Evolutionary conservation across 768 basidiomycete species (phyloP).

Genomic region (Pleurotus cornucopiae): DNA sequence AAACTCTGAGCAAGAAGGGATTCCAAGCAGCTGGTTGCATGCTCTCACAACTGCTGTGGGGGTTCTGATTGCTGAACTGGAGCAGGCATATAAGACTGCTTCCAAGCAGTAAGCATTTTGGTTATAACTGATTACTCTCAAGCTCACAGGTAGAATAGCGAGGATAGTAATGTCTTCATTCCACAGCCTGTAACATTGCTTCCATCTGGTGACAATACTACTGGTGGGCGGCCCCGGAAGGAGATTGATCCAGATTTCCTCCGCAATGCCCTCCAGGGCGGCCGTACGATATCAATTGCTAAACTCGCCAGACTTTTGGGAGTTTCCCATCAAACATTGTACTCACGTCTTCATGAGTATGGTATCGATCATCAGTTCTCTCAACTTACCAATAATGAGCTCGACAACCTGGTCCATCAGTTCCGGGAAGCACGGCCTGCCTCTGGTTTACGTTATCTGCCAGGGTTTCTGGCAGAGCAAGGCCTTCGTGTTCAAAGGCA

Average conservation of each 20-base stretch:
- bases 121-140: neutral
- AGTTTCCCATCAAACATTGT: slow-evolving; percentile 3
- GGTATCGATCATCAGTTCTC: neutral
- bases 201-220: neutral
- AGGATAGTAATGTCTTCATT: neutral
- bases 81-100: neutral
- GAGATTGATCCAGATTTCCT: slow-evolving; percentile 1
- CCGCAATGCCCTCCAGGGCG: neutral
- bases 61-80: neutral
- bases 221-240: slow-evolving; percentile 1
- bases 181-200: neutral
- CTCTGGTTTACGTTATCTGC: slow-evolving; percentile 24
- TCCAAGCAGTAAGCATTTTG: neutral
- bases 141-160: neutral
- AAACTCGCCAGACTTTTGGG: slow-evolving; percentile 2
- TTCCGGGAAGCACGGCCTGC: slow-evolving; percentile 11
- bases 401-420: slow-evolving; percentile 1
- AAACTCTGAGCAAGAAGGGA: neutral
- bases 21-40: neutral
- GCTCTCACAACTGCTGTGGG: neutral
- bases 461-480: slow-evolving; percentile 20
- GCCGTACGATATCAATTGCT: neutral
- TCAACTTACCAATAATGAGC: neutral
- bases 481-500: slow-evolving; percentile 21
- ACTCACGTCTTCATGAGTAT: neutral